phyloP scores from a whole-genome alignment of 768 basidiomycete genomes.

The Mrakia frigida region DNA sequence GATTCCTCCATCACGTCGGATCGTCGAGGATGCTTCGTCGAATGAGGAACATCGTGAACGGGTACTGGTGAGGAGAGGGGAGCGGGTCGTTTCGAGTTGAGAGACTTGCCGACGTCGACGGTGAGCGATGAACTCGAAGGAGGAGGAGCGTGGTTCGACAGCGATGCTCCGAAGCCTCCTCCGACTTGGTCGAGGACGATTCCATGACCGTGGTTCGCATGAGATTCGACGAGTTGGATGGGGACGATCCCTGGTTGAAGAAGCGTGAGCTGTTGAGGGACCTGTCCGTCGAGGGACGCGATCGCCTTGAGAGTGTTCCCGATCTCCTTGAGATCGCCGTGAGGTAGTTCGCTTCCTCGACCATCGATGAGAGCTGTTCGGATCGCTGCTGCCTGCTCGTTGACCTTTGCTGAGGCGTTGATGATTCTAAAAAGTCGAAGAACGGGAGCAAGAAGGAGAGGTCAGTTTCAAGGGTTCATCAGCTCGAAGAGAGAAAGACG shows the following conservation, averaged over 20 bases:
- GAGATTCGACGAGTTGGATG: neutral
- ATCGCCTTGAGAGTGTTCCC: conserved; percentile 22
- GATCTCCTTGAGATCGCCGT: conserved; percentile 29
- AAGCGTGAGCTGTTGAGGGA: conserved; percentile 14
- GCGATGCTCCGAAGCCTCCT: neutral
- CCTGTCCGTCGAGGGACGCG: conserved; percentile 20
- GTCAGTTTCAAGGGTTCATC: neutral
- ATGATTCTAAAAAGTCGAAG: conserved; percentile 12
- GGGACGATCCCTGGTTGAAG: conserved; percentile 6
- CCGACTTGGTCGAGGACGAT: neutral
- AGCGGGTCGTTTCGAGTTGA: conserved; percentile 14
- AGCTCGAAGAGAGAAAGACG: neutral
- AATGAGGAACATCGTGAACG: neutral
- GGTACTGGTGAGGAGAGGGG: conserved; percentile 6
- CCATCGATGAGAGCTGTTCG: conserved; percentile 26
- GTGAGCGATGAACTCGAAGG: neutral
- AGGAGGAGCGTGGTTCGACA: neutral
- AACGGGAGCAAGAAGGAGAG: neutral
- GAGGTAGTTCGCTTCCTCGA: conserved; percentile 21
- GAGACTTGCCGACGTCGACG: conserved; percentile 11
- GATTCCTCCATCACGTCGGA: neutral
- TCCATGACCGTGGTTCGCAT: neutral
- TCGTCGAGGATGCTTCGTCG: conserved; percentile 23
- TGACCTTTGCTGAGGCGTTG: conserved; percentile 21
- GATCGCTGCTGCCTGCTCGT: conserved; percentile 27